Base-by-base conservation (phyloP, 495 filamentous ascomycete species). In the Oidiodendron maius region DNA sequence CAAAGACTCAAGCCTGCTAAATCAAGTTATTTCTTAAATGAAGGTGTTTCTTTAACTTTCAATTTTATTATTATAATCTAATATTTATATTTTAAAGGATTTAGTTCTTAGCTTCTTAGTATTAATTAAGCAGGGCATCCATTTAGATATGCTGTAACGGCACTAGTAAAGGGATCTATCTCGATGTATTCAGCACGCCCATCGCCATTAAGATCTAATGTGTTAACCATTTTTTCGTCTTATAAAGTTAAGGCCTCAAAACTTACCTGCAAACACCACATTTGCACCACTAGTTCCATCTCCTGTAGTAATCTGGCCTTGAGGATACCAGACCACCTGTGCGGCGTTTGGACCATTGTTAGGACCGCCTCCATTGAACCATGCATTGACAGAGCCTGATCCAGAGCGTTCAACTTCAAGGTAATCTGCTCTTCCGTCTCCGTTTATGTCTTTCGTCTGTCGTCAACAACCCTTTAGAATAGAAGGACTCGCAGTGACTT, bases 351-450 rank as follows among this genome's bases (percentile, higher is more conserved):
- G 3, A 1, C 37, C 47, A 8, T 20, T 26, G 20, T 26, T 5
- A 10, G 13, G n/a, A 3, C 9, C 13, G 11, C 47, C 47, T 10
- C 37, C 39, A 21, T 50, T 50, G 2, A 1, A 3, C 37, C 39
- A 50, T 17, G 34, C 8, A 1, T 15, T 4, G 17, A 44, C 47
- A 4, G 11, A 13, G 4, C 47, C 47, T n/a, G 28, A 32, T 11
- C 26, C 44, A 6, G 23, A 3, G n/a, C 21, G 15, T 13, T 12
- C 10, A 3, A 50, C 38, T 35, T 16, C 15, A 10, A 50, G 38
- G 36, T 50, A 50, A 22, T 62, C 59, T 28, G 44, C 59, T 23
- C 28, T 38, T 21, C 51, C 48, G 37, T 62, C 59, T n/a, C 59
- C 59, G 35, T 62, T 62, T 2, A 63, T 51, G 43, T n/a, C n/a